Base-by-base conservation (phyloP, 495 filamentous ascomycete species). In the Collariella sp. region DNA sequence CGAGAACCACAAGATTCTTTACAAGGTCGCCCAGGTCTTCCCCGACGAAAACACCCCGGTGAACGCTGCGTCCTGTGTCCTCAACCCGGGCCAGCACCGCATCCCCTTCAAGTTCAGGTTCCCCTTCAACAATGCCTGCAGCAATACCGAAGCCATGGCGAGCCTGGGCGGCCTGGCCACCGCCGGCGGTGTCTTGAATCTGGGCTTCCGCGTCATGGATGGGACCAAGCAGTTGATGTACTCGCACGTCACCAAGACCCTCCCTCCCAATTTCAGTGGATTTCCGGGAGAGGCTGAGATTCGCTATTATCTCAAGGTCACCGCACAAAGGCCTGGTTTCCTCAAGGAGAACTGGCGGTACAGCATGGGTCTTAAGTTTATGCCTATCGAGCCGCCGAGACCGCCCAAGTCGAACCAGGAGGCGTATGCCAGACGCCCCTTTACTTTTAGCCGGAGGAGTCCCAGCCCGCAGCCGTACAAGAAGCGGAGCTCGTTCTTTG, bases 51-150 rank as follows among this genome's bases (percentile, higher is more conserved):
- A 85, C 47, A 74, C 76, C 13, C 72, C 79, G 0, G 79, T 88
- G 24, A 73, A 79, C 29, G 82, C 87, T 29, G 65, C 72, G 1
- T 73, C 78, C 7, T 85, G 81, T 60, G 83, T 85, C 0, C 74
- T 97, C 53, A 79, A 82, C 34, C 68, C 87, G 0, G 93, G 93
- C 38, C 76, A 79, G 57, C 87, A 96, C 71, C 83, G 89, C 62
- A 97, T 93, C 68, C 87, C 88, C 2, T 98, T 98, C 67, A 69
- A 78, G 31, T 95, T 98, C 78, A 94, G 95, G 76, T 74, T 98
- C 15, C 89, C 91, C 7, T 87, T 96, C 74, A 96, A 98, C 72
- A 95, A 93, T 67, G 75, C 81, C 26, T 98, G 93, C 70, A 76
- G 75, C 50, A 73, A 79, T 51, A 74, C 66, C 7, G 65, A 65